Percentiles rank a stretch among this genome's conserved stretches.
phyloP scores from a whole-genome alignment of 2,329 filamentous ascomycete genomes.

The Exophiala spinifera region DNA sequence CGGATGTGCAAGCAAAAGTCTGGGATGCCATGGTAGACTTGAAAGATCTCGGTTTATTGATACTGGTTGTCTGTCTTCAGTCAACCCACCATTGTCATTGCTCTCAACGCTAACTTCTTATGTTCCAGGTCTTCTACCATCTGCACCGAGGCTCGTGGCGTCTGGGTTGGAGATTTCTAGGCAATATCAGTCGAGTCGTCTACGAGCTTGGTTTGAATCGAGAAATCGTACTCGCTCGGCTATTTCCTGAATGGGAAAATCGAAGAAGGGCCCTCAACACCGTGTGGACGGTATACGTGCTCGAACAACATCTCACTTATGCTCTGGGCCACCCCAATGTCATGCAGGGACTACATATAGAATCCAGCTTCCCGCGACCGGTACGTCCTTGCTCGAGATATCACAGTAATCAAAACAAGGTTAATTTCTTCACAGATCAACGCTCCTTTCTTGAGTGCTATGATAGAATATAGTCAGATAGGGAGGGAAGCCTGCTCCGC shows the following conservation, averaged over 20 bases:
- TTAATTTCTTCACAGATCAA: conserved; percentile 1
- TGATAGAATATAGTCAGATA: conserved; percentile 14
- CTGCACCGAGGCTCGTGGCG: conserved; percentile 9
- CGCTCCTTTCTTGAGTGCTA: conserved; percentile 9
- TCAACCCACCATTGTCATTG: no score
- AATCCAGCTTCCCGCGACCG: conserved; percentile 7
- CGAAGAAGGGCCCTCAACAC: conserved; percentile 6
- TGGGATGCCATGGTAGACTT: conserved; percentile 6
- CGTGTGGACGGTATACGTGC: conserved; percentile 5
- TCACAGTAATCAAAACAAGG: not conserved
- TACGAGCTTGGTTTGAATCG: conserved; percentile 8
- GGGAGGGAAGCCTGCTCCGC: conserved; percentile 10
- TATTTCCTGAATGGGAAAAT: conserved; percentile 4
- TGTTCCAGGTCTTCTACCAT: conserved; percentile 9
- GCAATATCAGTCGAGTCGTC: conserved; percentile 10
- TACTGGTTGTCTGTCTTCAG: conserved; percentile 2
- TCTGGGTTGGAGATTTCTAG: conserved; percentile 10
- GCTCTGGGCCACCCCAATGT: conserved; percentile 8
- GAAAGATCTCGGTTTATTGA: conserved; percentile 5
- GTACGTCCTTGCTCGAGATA: not conserved
- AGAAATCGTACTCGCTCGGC: conserved; percentile 5
- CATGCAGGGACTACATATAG: conserved; percentile 7
- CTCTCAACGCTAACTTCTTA: not conserved
- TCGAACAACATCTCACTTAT: conserved; percentile 14
- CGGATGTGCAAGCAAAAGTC: conserved; percentile 5